Conservation (phyloP, 257 asterid genomes). For the Jacaranda mimosifolia region DNA sequence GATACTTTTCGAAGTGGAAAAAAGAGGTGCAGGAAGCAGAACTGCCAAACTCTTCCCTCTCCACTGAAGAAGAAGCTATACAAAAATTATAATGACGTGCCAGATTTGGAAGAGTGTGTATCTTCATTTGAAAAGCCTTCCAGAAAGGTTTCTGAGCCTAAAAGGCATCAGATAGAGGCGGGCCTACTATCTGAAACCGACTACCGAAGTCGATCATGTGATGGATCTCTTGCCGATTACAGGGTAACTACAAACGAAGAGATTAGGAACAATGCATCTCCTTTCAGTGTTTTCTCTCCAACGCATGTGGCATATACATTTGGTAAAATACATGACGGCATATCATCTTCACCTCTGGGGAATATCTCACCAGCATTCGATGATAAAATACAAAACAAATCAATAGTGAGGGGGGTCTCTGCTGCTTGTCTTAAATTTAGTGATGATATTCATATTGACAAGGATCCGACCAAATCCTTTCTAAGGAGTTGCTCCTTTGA, state of each 20-base stretch:
- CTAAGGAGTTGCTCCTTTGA: slow-evolving; percentile 56
- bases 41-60: slow-evolving; percentile 42
- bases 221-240: slow-evolving; percentile 44
- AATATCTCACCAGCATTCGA: slow-evolving; percentile 42
- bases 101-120: slow-evolving; percentile 44
- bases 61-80: slow-evolving; percentile 50
- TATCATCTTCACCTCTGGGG: slow-evolving; percentile 50
- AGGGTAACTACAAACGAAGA: slow-evolving; percentile 29
- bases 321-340: slow-evolving; percentile 39
- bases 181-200: slow-evolving; percentile 48
- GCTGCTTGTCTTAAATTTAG: slow-evolving; percentile 44
- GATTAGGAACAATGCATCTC: slow-evolving; percentile 39
- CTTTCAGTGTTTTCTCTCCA: slow-evolving; percentile 49
- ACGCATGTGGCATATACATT: slow-evolving; percentile 45
- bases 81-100: slow-evolving; percentile 43
- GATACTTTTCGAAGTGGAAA: slow-evolving; percentile 49
- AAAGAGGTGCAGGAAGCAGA: slow-evolving; percentile 58
- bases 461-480: slow-evolving; percentile 50
- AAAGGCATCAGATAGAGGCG: slow-evolving; percentile 43
- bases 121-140: slow-evolving; percentile 41
- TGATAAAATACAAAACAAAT: slow-evolving; percentile 34
- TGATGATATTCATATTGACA: slow-evolving; percentile 42
- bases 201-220: slow-evolving; percentile 44
- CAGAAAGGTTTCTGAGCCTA: slow-evolving; percentile 44
- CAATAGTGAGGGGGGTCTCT: slow-evolving; percentile 39